Evolutionary conservation across 2,329 filamentous ascomycete genomes (phyloP).

Genomic region (Parascedosporium putredinis): DNA sequence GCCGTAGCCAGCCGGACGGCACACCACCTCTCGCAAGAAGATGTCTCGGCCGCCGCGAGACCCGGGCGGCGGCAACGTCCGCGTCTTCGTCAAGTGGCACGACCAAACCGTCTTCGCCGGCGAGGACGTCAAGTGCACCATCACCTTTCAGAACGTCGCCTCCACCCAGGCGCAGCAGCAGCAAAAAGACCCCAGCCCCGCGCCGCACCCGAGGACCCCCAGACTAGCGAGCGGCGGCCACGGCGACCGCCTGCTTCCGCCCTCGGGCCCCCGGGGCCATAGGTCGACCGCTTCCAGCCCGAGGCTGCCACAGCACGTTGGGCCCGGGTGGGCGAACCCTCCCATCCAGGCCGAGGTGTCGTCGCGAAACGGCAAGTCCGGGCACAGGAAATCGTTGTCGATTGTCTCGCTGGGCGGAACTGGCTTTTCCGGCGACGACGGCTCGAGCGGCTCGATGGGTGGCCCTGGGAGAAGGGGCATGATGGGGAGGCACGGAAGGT

Average conservation of each 20-base stretch:
- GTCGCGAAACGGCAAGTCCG: conserved; percentile 18
- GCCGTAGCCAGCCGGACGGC: no score
- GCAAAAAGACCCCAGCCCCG: conserved; percentile 19
- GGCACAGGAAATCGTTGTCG: conserved; percentile 65
- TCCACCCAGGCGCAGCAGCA: conserved; percentile 26
- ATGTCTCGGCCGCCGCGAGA: not conserved
- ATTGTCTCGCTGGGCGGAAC: conserved; percentile 66
- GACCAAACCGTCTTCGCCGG: conserved; percentile 92
- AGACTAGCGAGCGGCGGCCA: conserved; percentile 9
- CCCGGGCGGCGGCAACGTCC: conserved; percentile 53
- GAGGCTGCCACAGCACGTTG: not conserved
- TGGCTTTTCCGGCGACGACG: conserved; percentile 36
- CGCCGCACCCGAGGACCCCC: conserved; percentile 16
- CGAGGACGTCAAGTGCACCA: conserved; percentile 89
- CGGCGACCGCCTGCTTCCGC: not conserved
- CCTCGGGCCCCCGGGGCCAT: conserved; percentile 40
- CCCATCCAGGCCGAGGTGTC: conserved; percentile 9
- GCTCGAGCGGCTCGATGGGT: conserved; percentile 15
- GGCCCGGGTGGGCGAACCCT: not conserved
- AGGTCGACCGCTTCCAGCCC: conserved; percentile 46
- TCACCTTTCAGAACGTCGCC: conserved; percentile 87
- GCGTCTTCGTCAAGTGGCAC: conserved; percentile 91
- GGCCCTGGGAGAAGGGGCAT: conserved; percentile 5
- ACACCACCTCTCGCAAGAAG: no score
- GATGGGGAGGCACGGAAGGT: conserved; percentile 54